Percentiles rank a stretch among this genome's conserved stretches.
Conservation (phyloP, 371 early-diverging fungal genomes). For the Funneliformis caledonium region DNA sequence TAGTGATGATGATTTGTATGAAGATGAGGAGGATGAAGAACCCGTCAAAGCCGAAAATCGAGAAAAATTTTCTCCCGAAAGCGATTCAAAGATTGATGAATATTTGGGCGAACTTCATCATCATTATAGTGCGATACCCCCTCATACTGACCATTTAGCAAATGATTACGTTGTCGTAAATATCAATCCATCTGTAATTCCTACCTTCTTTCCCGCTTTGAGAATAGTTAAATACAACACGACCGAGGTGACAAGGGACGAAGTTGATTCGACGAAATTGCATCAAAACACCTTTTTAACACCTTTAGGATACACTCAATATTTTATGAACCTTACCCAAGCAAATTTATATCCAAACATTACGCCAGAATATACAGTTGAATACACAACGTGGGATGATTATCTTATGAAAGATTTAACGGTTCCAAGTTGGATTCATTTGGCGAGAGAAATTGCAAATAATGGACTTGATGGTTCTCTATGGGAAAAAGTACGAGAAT, state of each 20-base stretch:
- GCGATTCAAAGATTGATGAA: slow-evolving; percentile 9
- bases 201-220: slow-evolving; percentile 73
- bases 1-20: background rate
- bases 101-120: slow-evolving; percentile 43
- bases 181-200: slow-evolving; percentile 77
- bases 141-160: slow-evolving; percentile 41
- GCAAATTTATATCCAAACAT: slow-evolving; percentile 40
- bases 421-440: slow-evolving; percentile 50
- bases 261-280: slow-evolving; percentile 34
- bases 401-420: slow-evolving; percentile 69
- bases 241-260: slow-evolving; percentile 22
- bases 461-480: slow-evolving; percentile 15
- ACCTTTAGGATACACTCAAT: slow-evolving; percentile 63
- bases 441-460: slow-evolving; percentile 53
- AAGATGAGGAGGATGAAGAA: background rate
- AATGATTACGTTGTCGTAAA: slow-evolving; percentile 51
- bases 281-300: slow-evolving; percentile 49
- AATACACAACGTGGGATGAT: slow-evolving; percentile 62
- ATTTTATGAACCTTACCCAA: slow-evolving; percentile 58
- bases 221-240: slow-evolving; percentile 69
- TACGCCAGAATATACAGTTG: slow-evolving; percentile 53
- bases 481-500: slow-evolving; percentile 25
- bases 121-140: slow-evolving; percentile 47
- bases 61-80: background rate
- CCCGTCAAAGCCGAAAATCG: background rate